phyloP scores from a whole-genome alignment of 2,329 filamentous ascomycete genomes.

The Microcyclosporella mali region DNA sequence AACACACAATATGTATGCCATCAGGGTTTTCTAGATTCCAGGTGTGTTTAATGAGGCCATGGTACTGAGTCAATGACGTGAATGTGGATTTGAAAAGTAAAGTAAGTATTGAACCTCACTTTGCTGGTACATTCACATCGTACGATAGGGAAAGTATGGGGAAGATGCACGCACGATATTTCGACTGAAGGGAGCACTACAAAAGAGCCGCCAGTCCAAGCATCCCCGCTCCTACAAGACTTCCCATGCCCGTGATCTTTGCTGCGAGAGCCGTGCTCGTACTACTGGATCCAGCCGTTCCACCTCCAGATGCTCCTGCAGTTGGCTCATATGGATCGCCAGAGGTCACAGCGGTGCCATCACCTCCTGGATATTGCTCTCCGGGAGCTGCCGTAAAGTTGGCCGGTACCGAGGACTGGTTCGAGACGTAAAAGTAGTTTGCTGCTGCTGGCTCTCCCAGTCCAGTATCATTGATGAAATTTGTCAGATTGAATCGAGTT shows the following conservation, averaged over 20 bases:
- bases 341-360: constrained; percentile 10
- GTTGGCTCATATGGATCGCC: constrained; percentile 11
- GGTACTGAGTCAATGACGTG: no score
- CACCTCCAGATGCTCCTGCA: background rate
- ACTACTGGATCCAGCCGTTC: background rate
- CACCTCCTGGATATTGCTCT: constrained; percentile 5
- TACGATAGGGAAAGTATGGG: no score
- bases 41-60: no score
- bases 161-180: no score
- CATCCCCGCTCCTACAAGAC: constrained; percentile 9
- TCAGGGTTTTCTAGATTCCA: no score
- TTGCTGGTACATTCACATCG: no score
- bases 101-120: no score
- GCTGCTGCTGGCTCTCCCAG: constrained; percentile 11
- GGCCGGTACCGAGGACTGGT: constrained; percentile 8
- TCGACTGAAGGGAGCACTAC: no score
- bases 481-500: constrained; percentile 9
- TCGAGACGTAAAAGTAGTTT: constrained; percentile 11
- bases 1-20: no score
- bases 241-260: constrained; percentile 10
- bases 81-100: no score
- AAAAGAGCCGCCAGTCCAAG: constrained; percentile 10
- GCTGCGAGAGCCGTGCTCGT: constrained; percentile 9
- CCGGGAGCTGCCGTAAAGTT: constrained; percentile 9
- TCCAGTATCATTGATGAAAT: constrained; percentile 8